Evolutionary conservation across 495 filamentous ascomycete species (phyloP), one percentile per base, ranked within the genome.

Genomic region (Penicillium cosmopolitanum): DNA sequence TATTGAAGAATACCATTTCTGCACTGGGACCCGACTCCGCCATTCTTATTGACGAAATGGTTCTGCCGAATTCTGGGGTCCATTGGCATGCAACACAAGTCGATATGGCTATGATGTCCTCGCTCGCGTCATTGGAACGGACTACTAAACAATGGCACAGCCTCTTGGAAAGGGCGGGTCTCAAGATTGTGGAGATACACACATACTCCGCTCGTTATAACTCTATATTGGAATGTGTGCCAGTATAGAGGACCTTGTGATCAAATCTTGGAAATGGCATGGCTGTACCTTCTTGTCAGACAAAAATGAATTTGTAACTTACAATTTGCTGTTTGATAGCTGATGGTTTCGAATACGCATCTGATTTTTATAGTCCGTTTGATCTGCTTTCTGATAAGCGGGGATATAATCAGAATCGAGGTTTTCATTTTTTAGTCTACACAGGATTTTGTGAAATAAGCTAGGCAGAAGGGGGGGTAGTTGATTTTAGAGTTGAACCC

Each of bases 31-130:
- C 65, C 0, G 69, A 77, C 54, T 77, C 75, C 3, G 47, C 68
- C 1, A 63, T 81, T 25, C 53, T 78, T 15, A 69, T 80, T 55
- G 77, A 81, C 60, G 77, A 81, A 16, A 73, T 69, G 65, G 63
- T 77, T 10, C 38, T 80, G 15, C 66, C 46, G 6, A 50, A 60
- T 15, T n/a, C 23, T 6, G 66, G 62, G 3, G 60, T 61, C 3
- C 56, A 70, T 18, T 65, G 53, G 56, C 47, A 46, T 36, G 23
- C 51, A 13, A 63, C 64, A 7, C 36, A 56, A 16, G 2, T 72
- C 15, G 74, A 77, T 65, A 44, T 79, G 5, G 50, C 46, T 2
- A 72, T 74, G 72, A 63, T 78, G 58, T 50, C 67, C 2, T 8
- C 23, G 18, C 57, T 75, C 9, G 70, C 59, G 1, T 51, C 68